Percentiles rank a stretch among this genome's conserved stretches.
Conservation (phyloP, 2,329 filamentous ascomycete genomes). For the Pyricularia pennisetigena region DNA sequence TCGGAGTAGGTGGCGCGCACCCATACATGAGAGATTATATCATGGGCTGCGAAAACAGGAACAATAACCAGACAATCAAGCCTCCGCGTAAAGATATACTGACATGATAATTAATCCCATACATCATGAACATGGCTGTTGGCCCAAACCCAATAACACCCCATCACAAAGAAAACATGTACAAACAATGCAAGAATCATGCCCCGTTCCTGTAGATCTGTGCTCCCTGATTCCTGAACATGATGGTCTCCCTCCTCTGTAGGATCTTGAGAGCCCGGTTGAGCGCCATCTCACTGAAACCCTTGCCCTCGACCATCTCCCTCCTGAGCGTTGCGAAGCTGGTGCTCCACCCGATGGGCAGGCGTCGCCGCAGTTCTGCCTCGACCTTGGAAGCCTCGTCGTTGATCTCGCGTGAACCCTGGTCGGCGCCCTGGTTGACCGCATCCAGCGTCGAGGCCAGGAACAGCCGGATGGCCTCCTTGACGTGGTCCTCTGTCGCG, state of each 20-base stretch:
- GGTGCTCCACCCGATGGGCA: slow-evolving; percentile 94
- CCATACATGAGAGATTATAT: no score
- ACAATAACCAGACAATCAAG: not conserved
- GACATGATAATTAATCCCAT: not conserved
- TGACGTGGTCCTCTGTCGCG: slow-evolving; percentile 84
- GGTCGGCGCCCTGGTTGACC: slow-evolving; percentile 70
- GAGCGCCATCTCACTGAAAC: slow-evolving; percentile 78
- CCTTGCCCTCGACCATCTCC: slow-evolving; percentile 87
- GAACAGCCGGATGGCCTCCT: slow-evolving; percentile 96
- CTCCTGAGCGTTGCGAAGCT: slow-evolving; percentile 75
- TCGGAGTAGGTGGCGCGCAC: no score
- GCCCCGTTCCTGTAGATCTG: slow-evolving; percentile 67
- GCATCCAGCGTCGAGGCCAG: slow-evolving; percentile 96
- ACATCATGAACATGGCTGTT: not conserved
- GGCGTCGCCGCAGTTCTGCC: slow-evolving; percentile 72
- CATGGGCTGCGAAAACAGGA: not conserved
- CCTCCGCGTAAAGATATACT: no score
- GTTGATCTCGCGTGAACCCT: slow-evolving; percentile 79
- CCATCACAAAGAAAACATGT: not conserved
- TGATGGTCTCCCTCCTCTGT: slow-evolving; percentile 78
- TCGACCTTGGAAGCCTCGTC: slow-evolving; percentile 84
- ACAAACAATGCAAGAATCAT: slow-evolving; percentile 22
- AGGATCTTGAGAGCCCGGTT: slow-evolving; percentile 78
- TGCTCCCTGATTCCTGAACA: slow-evolving; percentile 66
- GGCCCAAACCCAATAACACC: not conserved